Conservation (phyloP, 2,329 filamentous ascomycete species). For the Pseudopyricularia cyperi region DNA sequence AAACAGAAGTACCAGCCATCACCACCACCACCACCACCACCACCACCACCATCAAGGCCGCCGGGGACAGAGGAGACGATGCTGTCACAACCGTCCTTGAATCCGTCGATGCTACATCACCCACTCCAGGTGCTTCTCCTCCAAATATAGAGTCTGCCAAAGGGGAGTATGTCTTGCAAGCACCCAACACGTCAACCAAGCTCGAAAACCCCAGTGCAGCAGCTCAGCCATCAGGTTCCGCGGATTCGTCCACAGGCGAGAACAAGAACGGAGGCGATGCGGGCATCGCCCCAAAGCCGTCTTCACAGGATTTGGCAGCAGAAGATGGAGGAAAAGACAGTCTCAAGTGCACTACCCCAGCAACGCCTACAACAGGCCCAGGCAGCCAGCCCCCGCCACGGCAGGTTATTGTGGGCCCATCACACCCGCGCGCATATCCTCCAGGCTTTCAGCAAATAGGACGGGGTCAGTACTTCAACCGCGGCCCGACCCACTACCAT, state of each 20-base stretch:
- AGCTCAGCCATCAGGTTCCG: neutral
- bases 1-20: neutral
- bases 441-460: neutral
- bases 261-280: neutral
- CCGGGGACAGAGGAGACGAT: neutral
- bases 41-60: neutral
- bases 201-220: neutral
- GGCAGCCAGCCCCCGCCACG: neutral
- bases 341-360: neutral
- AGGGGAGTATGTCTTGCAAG: neutral
- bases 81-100: neutral
- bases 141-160: neutral
- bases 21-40: neutral
- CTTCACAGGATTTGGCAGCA: neutral
- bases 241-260: neutral
- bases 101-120: neutral
- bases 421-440: neutral
- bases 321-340: neutral
- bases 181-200: neutral
- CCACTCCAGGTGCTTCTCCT: neutral
- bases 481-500: neutral
- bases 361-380: neutral
- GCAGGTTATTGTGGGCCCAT: too few relatives aligned
- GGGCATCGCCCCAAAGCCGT: neutral
- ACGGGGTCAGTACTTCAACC: neutral